These are phyloP conservation scores for Parmelia sp. DNA, from an alignment of 495 filamentous ascomycete genomes.

Conservation along the genomic window DNA sequence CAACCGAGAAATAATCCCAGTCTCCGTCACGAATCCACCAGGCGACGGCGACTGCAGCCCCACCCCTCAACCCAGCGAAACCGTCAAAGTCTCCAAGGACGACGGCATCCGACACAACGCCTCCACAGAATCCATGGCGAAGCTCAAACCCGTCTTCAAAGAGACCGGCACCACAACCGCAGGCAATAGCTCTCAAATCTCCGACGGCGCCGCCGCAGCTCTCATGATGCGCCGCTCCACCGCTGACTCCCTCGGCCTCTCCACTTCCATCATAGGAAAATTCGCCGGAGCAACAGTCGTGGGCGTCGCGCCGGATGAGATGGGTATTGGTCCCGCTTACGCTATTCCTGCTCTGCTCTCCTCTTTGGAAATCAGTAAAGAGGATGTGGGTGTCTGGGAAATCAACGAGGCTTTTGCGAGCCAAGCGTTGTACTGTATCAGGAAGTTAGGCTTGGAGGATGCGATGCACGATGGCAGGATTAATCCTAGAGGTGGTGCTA, in stretches of 20 bases:
- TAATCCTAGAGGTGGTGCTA: constrained; percentile 89
- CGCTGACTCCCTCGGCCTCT: constrained; percentile 66
- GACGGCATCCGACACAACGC: constrained; percentile 71
- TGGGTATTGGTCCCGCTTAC: constrained; percentile 82
- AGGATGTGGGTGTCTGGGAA: constrained; percentile 69
- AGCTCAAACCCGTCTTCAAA: constrained; percentile 80
- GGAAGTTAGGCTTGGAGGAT: constrained; percentile 61
- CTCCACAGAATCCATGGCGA: constrained; percentile 60
- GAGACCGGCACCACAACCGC: constrained; percentile 61
- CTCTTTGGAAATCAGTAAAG: constrained; percentile 53
- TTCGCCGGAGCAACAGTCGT: constrained; percentile 68
- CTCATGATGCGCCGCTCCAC: constrained; percentile 78
- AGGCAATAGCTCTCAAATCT: constrained; percentile 80
- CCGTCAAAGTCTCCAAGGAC: constrained; percentile 53
- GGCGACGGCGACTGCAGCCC: constrained; percentile 5
- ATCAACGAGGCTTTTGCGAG: constrained; percentile 94
- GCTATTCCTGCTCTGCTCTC: constrained; percentile 75
- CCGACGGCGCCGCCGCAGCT: constrained; percentile 78
- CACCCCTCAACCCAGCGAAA: constrained; percentile 34
- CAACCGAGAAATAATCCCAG: constrained; percentile 70
- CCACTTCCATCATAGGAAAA: constrained; percentile 63
- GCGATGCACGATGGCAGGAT: constrained; percentile 57
- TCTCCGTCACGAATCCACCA: constrained; percentile 27
- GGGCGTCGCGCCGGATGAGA: constrained; percentile 82
- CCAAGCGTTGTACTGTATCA: constrained; percentile 74